Base-by-base conservation (phyloP, 192 early-diverging fungal species). In the Coemansia umbellata region DNA sequence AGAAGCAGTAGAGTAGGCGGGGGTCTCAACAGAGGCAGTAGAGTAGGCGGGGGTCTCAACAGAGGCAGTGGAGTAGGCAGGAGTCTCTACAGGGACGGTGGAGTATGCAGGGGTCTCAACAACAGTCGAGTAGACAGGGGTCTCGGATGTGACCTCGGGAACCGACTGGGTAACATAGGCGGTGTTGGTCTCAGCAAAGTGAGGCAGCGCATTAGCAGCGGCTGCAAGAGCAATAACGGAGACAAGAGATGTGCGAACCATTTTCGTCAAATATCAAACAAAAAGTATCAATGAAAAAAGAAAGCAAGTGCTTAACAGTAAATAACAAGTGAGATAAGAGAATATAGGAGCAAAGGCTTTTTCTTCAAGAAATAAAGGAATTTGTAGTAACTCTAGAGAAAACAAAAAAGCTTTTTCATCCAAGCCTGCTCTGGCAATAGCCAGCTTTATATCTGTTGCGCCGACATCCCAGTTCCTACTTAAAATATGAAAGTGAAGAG, bases 211-310 rank as follows among this genome's bases (percentile, higher is more conserved):
- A 24, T 39, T 55, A 37, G 47, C 63, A 15, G 59, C 63, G 18
- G 70, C 70, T n/a, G 59, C 62, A 53, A 74, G 63, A 23, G 71
- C 71, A 19, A 74, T 40, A 10, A 66, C 18, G 26, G 71, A 74
- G 32, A 74, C 58, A 58, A 67, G 50, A 36, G 71, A 66, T 27
- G 71, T 50, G 49, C 66, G 66, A 37, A 69, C 59, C 66, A 69
- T 69, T 47, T 57, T 65, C 42, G 27, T 35, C 8, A 19, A 10
- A 51, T 43, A 50, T 59, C n/a, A 32, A 48, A 17, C 17, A 13
- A 27, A 47, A 50, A 55, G 37, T 47, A 50, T 50, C 56, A 41
- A 58, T 50, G 27, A 47, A 44, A 51, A 58, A 36, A 49, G 33
- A 33, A 37, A 31, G 21, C 56, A 52, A 45, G 28, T 40, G 31